These are phyloP conservation scores for Uronychia binucleata DNA, from an alignment of 73 alveolate species.

Conservation along the genomic window DNA sequence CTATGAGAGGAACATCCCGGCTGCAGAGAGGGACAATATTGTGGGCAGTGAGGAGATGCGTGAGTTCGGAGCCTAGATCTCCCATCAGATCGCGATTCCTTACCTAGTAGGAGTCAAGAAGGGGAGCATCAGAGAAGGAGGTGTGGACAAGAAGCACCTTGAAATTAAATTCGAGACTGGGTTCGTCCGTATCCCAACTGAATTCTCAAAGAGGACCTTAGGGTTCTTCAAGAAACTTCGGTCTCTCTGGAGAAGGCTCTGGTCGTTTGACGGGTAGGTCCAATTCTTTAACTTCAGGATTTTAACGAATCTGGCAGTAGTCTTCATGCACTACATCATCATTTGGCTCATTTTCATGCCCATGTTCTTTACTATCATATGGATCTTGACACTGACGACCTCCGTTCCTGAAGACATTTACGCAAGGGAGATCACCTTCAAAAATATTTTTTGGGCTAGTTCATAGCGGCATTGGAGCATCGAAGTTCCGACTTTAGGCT, in stretches of 20 bases:
- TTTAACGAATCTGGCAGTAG: background rate
- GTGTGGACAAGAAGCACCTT: background rate
- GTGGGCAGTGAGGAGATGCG: constrained; percentile 9
- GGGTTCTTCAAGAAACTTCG: background rate
- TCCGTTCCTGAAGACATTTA: too few relatives aligned
- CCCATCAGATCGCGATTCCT: background rate
- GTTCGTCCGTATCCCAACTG: constrained; percentile 17
- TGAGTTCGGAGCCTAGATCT: constrained; percentile 1
- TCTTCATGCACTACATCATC: background rate
- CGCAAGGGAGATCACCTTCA: too few relatives aligned
- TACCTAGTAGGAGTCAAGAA: constrained; percentile 1
- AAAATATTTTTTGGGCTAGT: too few relatives aligned
- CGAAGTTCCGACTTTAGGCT: too few relatives aligned
- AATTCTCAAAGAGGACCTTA: background rate
- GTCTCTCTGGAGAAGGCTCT: background rate
- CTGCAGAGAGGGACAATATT: background rate
- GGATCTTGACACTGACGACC: too few relatives aligned
- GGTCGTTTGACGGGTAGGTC: background rate
- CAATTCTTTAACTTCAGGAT: background rate
- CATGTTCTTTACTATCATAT: too few relatives aligned
- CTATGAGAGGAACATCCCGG: background rate
- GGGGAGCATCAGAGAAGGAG: background rate
- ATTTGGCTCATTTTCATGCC: background rate
- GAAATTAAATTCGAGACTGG: constrained; percentile 3
- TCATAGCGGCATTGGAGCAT: too few relatives aligned